phyloP scores from a whole-genome alignment of 768 basidiomycete genomes.

The Tylopilus sp. region DNA sequence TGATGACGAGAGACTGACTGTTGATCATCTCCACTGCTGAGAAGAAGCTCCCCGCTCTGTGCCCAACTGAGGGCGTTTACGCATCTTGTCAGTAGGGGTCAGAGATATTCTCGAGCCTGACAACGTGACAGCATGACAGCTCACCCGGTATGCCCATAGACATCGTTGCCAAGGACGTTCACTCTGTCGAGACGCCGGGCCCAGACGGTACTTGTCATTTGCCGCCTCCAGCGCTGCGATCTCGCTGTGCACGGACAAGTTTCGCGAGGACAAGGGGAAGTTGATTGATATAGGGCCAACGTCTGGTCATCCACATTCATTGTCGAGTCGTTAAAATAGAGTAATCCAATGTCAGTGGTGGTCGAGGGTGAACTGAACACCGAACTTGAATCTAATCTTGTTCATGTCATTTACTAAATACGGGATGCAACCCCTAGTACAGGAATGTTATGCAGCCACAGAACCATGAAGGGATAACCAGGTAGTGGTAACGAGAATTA shows the following conservation, averaged over 20 bases:
- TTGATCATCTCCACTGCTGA: constrained; percentile 73
- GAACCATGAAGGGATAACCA: background rate
- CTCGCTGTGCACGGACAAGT: constrained; percentile 21
- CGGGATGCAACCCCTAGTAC: background rate
- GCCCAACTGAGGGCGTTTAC: constrained; percentile 80
- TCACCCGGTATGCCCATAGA: constrained; percentile 68
- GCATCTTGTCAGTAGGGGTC: constrained; percentile 41
- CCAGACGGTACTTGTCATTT: constrained; percentile 24
- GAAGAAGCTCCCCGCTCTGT: constrained; percentile 55
- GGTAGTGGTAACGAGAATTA: background rate
- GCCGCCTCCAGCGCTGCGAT: constrained; percentile 22
- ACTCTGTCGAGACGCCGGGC: constrained; percentile 54
- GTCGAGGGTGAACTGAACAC: background rate
- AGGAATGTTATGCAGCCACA: background rate
- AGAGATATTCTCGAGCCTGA: background rate
- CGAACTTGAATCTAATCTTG: background rate
- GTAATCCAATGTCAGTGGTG: background rate
- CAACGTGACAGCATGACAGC: constrained; percentile 13
- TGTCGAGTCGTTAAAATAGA: background rate
- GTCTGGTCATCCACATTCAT: constrained; percentile 14
- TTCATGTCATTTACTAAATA: constrained; percentile 4
- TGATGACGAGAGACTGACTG: constrained; percentile 40
- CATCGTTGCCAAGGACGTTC: constrained; percentile 63
- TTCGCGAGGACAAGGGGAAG: constrained; percentile 1
- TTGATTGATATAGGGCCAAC: constrained; percentile 4